phyloP scores from a whole-genome alignment of 495 filamentous ascomycete species.

The Eremomyces bilateralis region DNA sequence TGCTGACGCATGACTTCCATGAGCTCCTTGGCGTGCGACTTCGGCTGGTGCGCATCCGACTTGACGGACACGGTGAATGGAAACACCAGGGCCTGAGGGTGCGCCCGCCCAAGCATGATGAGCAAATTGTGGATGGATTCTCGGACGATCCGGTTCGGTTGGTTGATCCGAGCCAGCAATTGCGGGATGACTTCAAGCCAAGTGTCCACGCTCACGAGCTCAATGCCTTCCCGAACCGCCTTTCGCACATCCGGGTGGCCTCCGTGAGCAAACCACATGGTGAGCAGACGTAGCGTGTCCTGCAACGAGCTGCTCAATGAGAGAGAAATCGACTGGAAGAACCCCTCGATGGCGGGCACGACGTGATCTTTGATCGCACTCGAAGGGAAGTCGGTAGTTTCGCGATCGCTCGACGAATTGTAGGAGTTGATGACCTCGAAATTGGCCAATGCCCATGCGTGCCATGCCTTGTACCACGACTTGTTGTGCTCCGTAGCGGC shows the following conservation, averaged over 20 bases:
- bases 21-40: conserved; percentile 62
- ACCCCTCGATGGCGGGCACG: conserved; percentile 80
- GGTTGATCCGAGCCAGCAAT: conserved; percentile 90
- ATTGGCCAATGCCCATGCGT: conserved; percentile 96
- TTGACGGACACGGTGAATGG: conserved; percentile 98
- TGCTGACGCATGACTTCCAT: conserved; percentile 98
- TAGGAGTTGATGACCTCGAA: conserved; percentile 88
- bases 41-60: conserved; percentile 52
- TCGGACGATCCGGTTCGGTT: conserved; percentile 67
- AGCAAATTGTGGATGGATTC: conserved; percentile 78
- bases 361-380: conserved; percentile 64
- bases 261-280: conserved; percentile 90
- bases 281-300: conserved; percentile 80
- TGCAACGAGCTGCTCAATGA: conserved; percentile 83
- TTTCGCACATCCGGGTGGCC: conserved; percentile 68
- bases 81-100: conserved; percentile 97
- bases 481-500: conserved; percentile 81
- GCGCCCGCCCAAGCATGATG: conserved; percentile 73
- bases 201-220: conserved; percentile 80
- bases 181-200: conserved; percentile 98
- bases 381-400: conserved; percentile 31
- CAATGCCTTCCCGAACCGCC: conserved; percentile 73
- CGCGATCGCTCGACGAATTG: conserved; percentile 35
- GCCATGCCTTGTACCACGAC: conserved; percentile 97
- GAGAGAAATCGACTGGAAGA: conserved; percentile 85